Percentiles rank a stretch among this genome's conserved stretches.
phyloP scores from a whole-genome alignment of 1,284 basidiomycete genomes.

The Hymenochaete sp. region DNA sequence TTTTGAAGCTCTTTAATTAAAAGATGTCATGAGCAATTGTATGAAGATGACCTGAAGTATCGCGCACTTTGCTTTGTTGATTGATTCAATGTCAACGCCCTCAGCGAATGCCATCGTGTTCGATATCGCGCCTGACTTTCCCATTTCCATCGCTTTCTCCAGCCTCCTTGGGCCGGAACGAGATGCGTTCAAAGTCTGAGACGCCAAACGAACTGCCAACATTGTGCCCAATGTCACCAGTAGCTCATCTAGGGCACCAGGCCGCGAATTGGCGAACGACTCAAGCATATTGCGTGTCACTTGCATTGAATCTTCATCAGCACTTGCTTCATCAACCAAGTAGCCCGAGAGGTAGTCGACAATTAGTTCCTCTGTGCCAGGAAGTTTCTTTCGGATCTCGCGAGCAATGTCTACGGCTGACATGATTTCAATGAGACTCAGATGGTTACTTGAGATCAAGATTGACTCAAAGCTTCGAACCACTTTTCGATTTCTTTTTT shows the following conservation, averaged over 20 bases:
- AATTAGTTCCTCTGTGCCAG: constrained; percentile 88
- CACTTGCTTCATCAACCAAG: constrained; percentile 87
- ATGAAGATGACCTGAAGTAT: background rate
- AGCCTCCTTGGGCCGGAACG: constrained; percentile 61
- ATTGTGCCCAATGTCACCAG: constrained; percentile 59
- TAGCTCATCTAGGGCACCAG: constrained; percentile 52
- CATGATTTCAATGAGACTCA: constrained; percentile 28
- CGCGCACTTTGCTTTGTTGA: constrained; percentile 89
- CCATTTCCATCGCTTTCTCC: constrained; percentile 94
- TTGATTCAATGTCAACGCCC: constrained; percentile 87
- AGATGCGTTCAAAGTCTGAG: constrained; percentile 41
- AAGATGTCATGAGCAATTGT: background rate
- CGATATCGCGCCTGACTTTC: constrained; percentile 73
- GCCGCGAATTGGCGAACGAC: constrained; percentile 53
- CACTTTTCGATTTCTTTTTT: too few relatives aligned
- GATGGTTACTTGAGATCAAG: too few relatives aligned
- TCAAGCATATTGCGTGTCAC: constrained; percentile 71
- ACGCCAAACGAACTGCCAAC: constrained; percentile 50
- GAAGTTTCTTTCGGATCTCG: constrained; percentile 71
- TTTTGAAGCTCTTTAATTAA: constrained; percentile 63
- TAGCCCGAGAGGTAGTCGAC: constrained; percentile 91
- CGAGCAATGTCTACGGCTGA: constrained; percentile 64
- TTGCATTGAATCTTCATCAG: constrained; percentile 82
- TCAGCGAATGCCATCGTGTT: constrained; percentile 79
- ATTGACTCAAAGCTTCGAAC: too few relatives aligned